Evolutionary conservation across 2,329 filamentous ascomycete species (phyloP).

Genomic region (Botrytis sinoallii): DNA sequence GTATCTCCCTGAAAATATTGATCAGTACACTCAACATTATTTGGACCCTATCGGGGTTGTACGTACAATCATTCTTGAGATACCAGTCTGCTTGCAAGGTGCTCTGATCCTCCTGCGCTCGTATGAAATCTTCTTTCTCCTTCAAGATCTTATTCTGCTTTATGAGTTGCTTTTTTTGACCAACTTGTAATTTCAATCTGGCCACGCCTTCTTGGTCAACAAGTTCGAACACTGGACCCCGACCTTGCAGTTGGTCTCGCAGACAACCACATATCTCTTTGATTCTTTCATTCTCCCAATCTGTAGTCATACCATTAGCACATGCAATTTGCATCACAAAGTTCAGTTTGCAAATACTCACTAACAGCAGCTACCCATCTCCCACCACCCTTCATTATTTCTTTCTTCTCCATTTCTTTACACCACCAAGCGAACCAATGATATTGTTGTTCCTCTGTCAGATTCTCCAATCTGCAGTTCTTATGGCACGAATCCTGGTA

Average conservation of each 20-base stretch:
- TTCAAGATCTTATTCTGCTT: background rate
- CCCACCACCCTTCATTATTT: conserved; percentile 11
- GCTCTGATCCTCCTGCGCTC: background rate
- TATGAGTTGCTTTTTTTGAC: background rate
- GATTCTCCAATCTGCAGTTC: background rate
- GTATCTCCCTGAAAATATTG: background rate
- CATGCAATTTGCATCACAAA: background rate
- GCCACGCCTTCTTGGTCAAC: background rate
- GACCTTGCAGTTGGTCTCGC: background rate
- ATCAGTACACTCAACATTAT: background rate
- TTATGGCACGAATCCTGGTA: background rate
- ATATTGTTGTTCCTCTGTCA: background rate
- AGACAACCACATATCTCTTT: background rate
- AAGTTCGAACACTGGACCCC: background rate
- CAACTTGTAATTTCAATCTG: background rate
- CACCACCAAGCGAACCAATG: conserved; percentile 13
- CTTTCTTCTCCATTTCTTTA: background rate
- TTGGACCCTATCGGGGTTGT: background rate
- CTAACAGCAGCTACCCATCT: conserved; percentile 19
- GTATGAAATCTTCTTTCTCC: background rate
- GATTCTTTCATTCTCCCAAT: conserved; percentile 15
- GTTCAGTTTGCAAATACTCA: background rate
- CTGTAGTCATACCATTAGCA: background rate
- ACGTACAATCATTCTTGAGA: conserved; percentile 11
- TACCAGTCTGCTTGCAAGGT: conserved; percentile 7